Evolutionary conservation across 2,329 filamentous ascomycete genomes (phyloP).

Genomic region (Penicillium sp.): DNA sequence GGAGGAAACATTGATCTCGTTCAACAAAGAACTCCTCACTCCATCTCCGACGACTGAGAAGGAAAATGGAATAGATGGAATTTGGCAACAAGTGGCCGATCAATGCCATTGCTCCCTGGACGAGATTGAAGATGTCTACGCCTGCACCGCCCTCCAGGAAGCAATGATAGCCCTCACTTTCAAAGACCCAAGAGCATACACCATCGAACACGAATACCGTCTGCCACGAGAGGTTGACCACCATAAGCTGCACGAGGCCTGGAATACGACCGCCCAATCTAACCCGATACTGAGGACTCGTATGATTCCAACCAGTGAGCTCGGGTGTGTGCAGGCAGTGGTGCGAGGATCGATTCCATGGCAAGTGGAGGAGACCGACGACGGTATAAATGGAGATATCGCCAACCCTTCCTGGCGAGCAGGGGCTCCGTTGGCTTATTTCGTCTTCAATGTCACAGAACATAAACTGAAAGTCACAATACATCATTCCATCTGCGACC

Average conservation of each 20-base stretch:
- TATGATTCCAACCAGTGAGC: conserved; percentile 10
- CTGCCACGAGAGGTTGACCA: conserved; percentile 6
- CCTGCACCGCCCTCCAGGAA: conserved; percentile 16
- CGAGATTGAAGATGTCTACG: conserved; percentile 15
- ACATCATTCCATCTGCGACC: conserved; percentile 22
- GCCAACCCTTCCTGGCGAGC: not conserved
- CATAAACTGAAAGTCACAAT: conserved; percentile 4
- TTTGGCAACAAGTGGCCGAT: not conserved
- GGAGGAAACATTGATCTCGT: not conserved
- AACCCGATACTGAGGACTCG: conserved; percentile 17
- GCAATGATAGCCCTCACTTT: conserved; percentile 15
- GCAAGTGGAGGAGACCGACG: not conserved
- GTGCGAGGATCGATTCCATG: conserved; percentile 9
- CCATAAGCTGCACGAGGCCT: not conserved
- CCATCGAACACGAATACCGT: conserved; percentile 11
- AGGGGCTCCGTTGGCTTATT: conserved; percentile 9
- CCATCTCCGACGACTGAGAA: not conserved
- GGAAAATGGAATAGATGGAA: not conserved
- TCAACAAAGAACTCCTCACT: not conserved
- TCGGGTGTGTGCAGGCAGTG: conserved; percentile 14
- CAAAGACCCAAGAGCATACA: conserved; percentile 14
- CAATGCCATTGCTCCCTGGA: conserved; percentile 4
- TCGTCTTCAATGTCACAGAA: conserved; percentile 3
- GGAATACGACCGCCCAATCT: conserved; percentile 9
- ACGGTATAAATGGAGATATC: not conserved